A percentile compares a stretch with the other conserved stretches of the same genome.
Evolutionary conservation across 2,329 filamentous ascomycete species (phyloP).

Genomic region (Xylariaceae sp.): DNA sequence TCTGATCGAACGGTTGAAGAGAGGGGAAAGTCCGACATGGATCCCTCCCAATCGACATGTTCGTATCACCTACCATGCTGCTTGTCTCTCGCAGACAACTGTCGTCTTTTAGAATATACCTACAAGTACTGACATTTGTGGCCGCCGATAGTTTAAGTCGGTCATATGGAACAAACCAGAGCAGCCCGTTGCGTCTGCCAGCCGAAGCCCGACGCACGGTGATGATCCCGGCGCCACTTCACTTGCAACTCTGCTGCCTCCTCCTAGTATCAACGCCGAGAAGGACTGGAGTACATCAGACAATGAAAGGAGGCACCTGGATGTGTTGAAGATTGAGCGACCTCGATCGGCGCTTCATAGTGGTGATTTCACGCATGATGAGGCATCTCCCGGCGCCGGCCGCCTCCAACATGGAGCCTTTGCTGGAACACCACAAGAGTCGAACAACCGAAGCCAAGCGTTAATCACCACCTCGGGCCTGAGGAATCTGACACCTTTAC

Average conservation of each 20-base stretch:
- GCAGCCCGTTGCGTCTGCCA: slow-evolving; percentile 33
- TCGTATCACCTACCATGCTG: slow-evolving; percentile 27
- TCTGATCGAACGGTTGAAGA: slow-evolving; percentile 80
- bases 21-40: slow-evolving; percentile 71
- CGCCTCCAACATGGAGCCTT: slow-evolving; percentile 23
- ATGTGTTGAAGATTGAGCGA: slow-evolving; percentile 66
- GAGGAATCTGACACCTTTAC: slow-evolving; percentile 45
- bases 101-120: neutral
- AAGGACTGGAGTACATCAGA: slow-evolving; percentile 35
- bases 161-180: slow-evolving; percentile 32
- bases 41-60: slow-evolving; percentile 56
- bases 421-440: slow-evolving; percentile 16
- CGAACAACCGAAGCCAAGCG: slow-evolving; percentile 20
- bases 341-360: slow-evolving; percentile 72
- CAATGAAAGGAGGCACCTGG: slow-evolving; percentile 42
- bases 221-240: slow-evolving; percentile 36
- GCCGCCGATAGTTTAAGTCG: slow-evolving; percentile 31
- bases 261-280: slow-evolving; percentile 46
- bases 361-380: slow-evolving; percentile 57
- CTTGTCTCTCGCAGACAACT: neutral
- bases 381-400: slow-evolving; percentile 25
- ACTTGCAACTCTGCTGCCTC: slow-evolving; percentile 38
- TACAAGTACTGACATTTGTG: slow-evolving; percentile 13
- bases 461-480: slow-evolving; percentile 57
- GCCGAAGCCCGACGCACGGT: slow-evolving; percentile 32